Conservation (phyloP, 73 alveolate genomes). For the Stentor coeruleus region DNA sequence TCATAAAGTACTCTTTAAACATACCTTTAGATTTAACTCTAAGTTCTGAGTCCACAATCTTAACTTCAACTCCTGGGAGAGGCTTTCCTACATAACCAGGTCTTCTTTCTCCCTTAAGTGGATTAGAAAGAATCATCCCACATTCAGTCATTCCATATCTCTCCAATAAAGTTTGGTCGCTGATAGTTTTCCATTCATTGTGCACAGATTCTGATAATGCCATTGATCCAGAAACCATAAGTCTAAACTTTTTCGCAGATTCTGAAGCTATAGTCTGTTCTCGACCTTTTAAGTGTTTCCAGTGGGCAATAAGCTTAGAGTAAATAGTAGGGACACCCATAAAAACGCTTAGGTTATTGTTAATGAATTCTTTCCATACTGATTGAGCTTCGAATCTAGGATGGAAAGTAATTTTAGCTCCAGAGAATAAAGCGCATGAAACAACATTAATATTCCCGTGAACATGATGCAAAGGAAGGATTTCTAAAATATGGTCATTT, state of each 20-base stretch:
- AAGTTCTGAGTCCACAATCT: slow-evolving; percentile 23
- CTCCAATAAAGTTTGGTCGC: slow-evolving; percentile 43
- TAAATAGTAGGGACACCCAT: slow-evolving; percentile 61
- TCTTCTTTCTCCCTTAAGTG: slow-evolving; percentile 31
- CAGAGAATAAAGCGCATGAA: slow-evolving; percentile 32
- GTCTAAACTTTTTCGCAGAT: slow-evolving; percentile 18
- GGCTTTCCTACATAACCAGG: slow-evolving; percentile 49
- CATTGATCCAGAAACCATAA: slow-evolving; percentile 53
- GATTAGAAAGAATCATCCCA: slow-evolving; percentile 47
- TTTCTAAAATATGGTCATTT: slow-evolving; percentile 29
- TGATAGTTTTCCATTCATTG: slow-evolving; percentile 30
- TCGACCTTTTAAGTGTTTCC: background rate
- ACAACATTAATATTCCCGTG: slow-evolving; percentile 45
- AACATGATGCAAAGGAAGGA: slow-evolving; percentile 50
- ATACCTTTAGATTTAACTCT: slow-evolving; percentile 24
- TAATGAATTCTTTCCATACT: slow-evolving; percentile 25
- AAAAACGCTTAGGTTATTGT: slow-evolving; percentile 23
- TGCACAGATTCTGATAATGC: slow-evolving; percentile 31
- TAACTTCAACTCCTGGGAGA: slow-evolving; percentile 41
- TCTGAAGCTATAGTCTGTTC: background rate
- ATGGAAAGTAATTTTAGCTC: slow-evolving; percentile 29
- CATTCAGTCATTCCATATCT: slow-evolving; percentile 58
- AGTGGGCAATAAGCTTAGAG: slow-evolving; percentile 27
- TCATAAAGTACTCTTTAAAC: slow-evolving; percentile 36
- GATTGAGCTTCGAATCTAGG: slow-evolving; percentile 31